phyloP scores from a whole-genome alignment of 805 yeast species.

The Pichia nanzhaoensis region DNA sequence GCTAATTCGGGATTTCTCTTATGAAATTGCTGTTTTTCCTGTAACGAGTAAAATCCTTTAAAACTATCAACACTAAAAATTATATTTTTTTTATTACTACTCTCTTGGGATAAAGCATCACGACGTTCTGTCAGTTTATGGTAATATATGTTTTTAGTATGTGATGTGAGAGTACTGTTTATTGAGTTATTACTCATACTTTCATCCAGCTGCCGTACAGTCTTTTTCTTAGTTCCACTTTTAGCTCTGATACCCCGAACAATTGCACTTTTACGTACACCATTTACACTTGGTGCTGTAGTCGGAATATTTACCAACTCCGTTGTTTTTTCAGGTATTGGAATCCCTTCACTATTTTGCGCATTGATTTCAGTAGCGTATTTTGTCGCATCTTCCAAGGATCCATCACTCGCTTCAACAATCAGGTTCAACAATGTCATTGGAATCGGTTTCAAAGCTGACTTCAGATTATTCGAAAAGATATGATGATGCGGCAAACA shows the following conservation, averaged over 20 bases:
- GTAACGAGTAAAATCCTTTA: conserved; percentile 25
- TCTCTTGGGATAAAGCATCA: neutral
- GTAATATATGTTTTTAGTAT: neutral
- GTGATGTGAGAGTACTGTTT: too few relatives aligned
- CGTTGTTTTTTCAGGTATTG: conserved; percentile 49
- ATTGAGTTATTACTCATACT: too few relatives aligned
- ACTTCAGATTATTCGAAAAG: conserved; percentile 24
- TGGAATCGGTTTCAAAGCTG: conserved; percentile 28
- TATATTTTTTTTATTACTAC: conserved; percentile 5
- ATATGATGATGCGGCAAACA: conserved; percentile 36
- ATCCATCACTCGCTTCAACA: conserved; percentile 58
- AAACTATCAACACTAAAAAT: neutral
- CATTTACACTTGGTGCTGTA: conserved; percentile 27
- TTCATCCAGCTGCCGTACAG: neutral
- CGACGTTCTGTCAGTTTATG: conserved; percentile 6
- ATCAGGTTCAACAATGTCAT: conserved; percentile 37
- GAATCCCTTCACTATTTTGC: conserved; percentile 53
- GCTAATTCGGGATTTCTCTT: conserved; percentile 18
- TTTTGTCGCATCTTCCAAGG: conserved; percentile 55
- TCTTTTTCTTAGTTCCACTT: conserved; percentile 4
- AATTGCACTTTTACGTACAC: conserved; percentile 31
- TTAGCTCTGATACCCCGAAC: conserved; percentile 30
- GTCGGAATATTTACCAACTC: conserved; percentile 58
- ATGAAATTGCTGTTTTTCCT: conserved; percentile 20
- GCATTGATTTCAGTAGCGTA: conserved; percentile 66